A percentile compares a stretch with the other conserved stretches of the same genome.
These are phyloP conservation scores for Colletotrichum sp. DNA, from an alignment of 2,329 filamentous ascomycete genomes.

Conservation along the genomic window DNA sequence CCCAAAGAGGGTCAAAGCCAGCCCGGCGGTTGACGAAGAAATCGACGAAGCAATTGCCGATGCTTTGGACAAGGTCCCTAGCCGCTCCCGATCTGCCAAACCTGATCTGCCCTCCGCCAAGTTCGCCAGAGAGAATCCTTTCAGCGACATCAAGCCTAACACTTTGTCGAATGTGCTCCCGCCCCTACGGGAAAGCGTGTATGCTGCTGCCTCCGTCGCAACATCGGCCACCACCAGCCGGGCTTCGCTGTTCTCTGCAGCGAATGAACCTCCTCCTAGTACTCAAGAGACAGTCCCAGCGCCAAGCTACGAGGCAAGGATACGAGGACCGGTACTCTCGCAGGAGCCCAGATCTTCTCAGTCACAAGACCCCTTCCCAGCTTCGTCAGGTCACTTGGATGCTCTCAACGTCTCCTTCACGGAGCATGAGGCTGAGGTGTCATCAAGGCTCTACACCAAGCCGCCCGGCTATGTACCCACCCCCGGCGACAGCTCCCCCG, in stretches of 20 bases:
- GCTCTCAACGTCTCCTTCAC: not conserved
- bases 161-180: not conserved
- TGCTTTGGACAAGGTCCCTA: constrained; percentile 3
- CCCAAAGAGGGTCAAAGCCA: not conserved
- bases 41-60: not conserved
- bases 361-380: constrained; percentile 1
- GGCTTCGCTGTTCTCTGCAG: not conserved
- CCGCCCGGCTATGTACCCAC: not conserved
- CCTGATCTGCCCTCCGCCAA: not conserved
- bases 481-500: not conserved
- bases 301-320: not conserved
- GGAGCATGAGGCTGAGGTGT: not conserved
- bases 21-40: not conserved
- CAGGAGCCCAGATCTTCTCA: not conserved
- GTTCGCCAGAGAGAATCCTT: not conserved
- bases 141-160: not conserved
- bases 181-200: not conserved
- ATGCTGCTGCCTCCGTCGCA: not conserved
- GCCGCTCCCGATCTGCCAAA: not conserved
- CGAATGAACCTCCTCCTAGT: not conserved
- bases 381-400: not conserved
- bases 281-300: constrained; percentile 5
- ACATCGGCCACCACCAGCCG: constrained; percentile 1
- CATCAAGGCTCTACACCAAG: not conserved
- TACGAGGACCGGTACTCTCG: not conserved